Evolutionary conservation across 176 grass and related monocot genomes (phyloP).

Genomic region (Aegilops speltoides): DNA sequence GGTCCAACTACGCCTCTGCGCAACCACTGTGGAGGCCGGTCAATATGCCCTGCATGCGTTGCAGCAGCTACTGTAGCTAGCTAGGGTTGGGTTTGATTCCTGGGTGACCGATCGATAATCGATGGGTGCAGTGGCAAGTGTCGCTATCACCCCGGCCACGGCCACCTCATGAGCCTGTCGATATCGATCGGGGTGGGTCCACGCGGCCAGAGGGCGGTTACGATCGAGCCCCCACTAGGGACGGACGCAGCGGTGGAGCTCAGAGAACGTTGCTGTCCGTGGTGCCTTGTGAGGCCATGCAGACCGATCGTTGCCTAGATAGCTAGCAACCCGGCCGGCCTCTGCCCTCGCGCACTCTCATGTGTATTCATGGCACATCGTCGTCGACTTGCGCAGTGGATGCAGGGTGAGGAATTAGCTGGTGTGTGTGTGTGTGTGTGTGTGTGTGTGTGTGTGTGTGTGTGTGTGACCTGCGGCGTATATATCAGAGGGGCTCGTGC

Average conservation of each 20-base stretch:
- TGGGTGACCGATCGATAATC: background rate
- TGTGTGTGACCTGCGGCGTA: constrained; percentile 19
- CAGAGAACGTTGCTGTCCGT: constrained; percentile 31
- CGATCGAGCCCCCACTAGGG: background rate
- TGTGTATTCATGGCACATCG: background rate
- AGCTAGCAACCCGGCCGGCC: background rate
- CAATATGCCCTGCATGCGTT: background rate
- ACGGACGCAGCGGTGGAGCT: background rate
- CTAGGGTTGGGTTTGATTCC: constrained; percentile 49
- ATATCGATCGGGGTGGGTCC: constrained; percentile 50
- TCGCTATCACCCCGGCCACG: constrained; percentile 23
- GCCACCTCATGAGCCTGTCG: constrained; percentile 21
- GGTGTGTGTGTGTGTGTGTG: background rate
- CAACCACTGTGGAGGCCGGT: background rate
- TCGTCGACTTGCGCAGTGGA: background rate
- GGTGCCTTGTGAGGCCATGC: constrained; percentile 46
- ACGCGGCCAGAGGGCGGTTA: constrained; percentile 46
- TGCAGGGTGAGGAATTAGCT: background rate
- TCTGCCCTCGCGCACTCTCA: background rate
- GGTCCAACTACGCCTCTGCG: too few species aligned
- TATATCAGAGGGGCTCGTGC: constrained; percentile 32
- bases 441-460: background rate
- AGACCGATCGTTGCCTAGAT: constrained; percentile 15
- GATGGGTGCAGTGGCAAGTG: constrained; percentile 9
- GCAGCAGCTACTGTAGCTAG: background rate